These are phyloP conservation scores for Akanthomyces muscarius DNA, from an alignment of 2,329 filamentous ascomycete species.

Conservation along the genomic window DNA sequence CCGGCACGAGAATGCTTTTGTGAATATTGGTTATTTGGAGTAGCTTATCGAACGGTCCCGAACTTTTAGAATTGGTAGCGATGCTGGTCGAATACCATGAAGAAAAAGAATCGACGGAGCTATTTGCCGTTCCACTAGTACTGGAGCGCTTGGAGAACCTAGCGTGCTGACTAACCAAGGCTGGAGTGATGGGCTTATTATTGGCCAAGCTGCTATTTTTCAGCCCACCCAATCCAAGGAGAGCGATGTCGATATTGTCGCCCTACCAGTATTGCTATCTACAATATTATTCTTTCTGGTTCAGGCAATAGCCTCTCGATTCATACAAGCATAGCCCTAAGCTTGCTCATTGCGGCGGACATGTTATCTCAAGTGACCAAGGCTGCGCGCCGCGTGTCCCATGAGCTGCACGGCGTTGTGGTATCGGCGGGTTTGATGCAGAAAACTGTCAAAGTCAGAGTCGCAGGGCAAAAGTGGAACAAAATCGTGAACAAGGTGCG, in stretches of 20 bases:
- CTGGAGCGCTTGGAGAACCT: no score
- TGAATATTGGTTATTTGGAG: not conserved
- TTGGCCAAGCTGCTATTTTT: not conserved
- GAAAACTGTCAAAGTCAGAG: constrained; percentile 73
- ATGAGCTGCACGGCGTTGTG: constrained; percentile 63
- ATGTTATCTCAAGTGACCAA: constrained; percentile 42
- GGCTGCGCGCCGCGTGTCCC: constrained; percentile 42
- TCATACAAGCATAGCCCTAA: not conserved
- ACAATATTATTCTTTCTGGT: not conserved
- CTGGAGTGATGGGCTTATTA: not conserved
- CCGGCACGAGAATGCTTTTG: not conserved
- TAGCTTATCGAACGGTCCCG: not conserved
- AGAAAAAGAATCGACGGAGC: constrained; percentile 7
- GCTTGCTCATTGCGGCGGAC: not conserved
- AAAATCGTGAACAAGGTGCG: constrained; percentile 66
- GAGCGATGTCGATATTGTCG: not conserved
- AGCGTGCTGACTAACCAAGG: constrained; percentile 9
- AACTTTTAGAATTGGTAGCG: not conserved
- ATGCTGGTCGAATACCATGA: not conserved
- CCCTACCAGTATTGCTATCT: not conserved
- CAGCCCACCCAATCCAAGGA: not conserved
- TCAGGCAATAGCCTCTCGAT: not conserved
- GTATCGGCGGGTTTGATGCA: constrained; percentile 74
- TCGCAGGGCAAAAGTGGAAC: constrained; percentile 70
- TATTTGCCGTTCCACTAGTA: constrained; percentile 1